Percentiles rank a stretch among this genome's conserved stretches.
Conservation (phyloP, 495 filamentous ascomycete species). For the Neurospora sp. region DNA sequence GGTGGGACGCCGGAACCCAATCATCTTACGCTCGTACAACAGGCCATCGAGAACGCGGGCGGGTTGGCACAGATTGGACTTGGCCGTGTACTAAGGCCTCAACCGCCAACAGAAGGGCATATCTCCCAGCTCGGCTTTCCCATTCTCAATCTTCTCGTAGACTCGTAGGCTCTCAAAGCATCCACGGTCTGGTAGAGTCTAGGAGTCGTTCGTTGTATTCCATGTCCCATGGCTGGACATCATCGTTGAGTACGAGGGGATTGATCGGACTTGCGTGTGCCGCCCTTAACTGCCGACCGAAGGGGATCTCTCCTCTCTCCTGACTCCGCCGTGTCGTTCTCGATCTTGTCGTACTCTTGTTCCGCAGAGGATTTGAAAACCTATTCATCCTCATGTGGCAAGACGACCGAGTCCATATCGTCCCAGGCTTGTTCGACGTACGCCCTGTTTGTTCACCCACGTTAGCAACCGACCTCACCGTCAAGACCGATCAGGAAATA, state of each 20-base stretch:
- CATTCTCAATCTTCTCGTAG: neutral
- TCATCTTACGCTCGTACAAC: neutral
- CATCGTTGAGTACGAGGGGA: neutral
- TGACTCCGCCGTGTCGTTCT: neutral
- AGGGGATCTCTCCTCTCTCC: neutral
- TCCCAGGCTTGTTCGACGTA: conserved; percentile 12
- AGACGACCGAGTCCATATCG: conserved; percentile 7
- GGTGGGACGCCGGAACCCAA: neutral
- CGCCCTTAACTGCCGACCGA: neutral
- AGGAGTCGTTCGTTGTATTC: neutral
- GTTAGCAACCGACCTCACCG: neutral
- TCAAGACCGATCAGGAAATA: neutral
- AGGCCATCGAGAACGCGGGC: neutral
- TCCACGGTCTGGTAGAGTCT: neutral
- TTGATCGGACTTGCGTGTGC: neutral
- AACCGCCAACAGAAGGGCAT: neutral
- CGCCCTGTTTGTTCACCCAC: neutral
- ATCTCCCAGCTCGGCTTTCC: neutral
- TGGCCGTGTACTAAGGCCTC: neutral
- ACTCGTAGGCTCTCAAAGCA: neutral
- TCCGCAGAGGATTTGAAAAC: neutral
- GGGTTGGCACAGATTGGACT: neutral
- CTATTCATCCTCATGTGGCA: conserved; percentile 6
- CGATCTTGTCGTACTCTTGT: neutral
- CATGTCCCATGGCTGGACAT: neutral